Percentiles rank a stretch among this genome's conserved stretches.
Conservation (phyloP, 2,329 filamentous ascomycete genomes). For the Arthrocladium fulminans region DNA sequence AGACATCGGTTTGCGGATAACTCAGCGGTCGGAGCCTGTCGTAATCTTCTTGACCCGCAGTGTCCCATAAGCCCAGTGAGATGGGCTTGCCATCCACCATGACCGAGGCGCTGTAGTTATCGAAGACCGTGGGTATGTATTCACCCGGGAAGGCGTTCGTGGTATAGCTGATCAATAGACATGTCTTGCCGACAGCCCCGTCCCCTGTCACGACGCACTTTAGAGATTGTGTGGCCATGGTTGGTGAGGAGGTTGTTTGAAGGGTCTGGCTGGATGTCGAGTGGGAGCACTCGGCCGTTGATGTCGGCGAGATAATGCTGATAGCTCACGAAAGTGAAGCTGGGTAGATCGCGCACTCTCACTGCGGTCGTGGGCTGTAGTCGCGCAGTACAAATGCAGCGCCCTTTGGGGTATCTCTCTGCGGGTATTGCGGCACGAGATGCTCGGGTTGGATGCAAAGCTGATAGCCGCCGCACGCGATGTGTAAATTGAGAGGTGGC, state of each 20-base stretch:
- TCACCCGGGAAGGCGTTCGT: slow-evolving; percentile 99
- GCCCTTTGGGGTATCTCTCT: background rate
- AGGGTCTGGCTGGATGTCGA: background rate
- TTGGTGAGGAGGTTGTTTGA: no score
- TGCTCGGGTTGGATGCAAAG: background rate
- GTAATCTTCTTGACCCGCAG: slow-evolving; percentile 96
- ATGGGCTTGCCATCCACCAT: slow-evolving; percentile 99
- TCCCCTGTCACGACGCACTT: slow-evolving; percentile 98
- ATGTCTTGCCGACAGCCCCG: slow-evolving; percentile 99
- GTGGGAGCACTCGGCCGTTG: background rate
- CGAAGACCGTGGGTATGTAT: slow-evolving; percentile 98
- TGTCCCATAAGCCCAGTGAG: slow-evolving; percentile 96
- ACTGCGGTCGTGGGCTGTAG: background rate
- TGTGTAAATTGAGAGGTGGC: background rate
- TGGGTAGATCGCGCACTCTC: background rate
- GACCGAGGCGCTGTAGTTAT: slow-evolving; percentile 98
- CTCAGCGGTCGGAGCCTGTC: slow-evolving; percentile 88
- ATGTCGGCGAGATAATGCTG: background rate
- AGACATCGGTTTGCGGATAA: slow-evolving; percentile 97
- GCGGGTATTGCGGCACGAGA: slow-evolving; percentile 1
- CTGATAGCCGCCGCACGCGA: background rate
- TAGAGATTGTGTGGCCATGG: slow-evolving; percentile 21
- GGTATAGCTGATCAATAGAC: slow-evolving; percentile 96
- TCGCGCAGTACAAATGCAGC: background rate
- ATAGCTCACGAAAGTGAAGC: background rate